Evolutionary conservation across 1,139 yeast species (phyloP), one percentile per base, ranked within the genome.

Genomic region (Pichia kudriavzevii): DNA sequence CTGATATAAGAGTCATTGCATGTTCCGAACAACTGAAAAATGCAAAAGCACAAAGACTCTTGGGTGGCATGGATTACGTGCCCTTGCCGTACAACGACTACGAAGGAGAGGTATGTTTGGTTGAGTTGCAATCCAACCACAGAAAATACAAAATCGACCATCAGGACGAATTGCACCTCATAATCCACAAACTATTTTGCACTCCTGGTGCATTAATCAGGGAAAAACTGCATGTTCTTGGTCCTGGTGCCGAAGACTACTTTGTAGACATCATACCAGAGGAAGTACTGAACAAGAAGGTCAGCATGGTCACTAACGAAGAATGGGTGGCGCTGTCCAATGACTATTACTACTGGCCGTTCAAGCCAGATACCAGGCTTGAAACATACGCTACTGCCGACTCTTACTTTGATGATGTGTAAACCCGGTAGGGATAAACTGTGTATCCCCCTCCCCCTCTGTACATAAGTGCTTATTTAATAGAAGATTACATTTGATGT

Each of bases 221-320:
- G 4, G 75, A 73, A 5, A 64, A 71, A 2, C 48, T 82, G 3
- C 61, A 65, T 11, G 64, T 70, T 13, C 58, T 88, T 12, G 94
- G 94, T 0, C 88, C 94, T 1, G 96, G 95, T 1, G 95, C 93
- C 0, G 69, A 60, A 5, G 81, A 75, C n/a, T 76, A 78, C 42
- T 66, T 77, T 36, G 60, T 62, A 2, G 54, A 59, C 11, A 52
- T 69, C 7, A 42, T 69, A 0, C 50, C 58, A 2, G 63, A 68
- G 3, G 58, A 55, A 0, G 38, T 78, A 3, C 48, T 74, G 37
- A 53, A 67, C 9, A 71, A 66, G 41, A 50, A 55, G 4, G 72
- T 82, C 0, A 32, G 45, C 13, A 69, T 70, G 3, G 59, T 87
- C 39, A 61, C 74, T 0, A 52, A 63, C 5, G 71, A 69, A 1